phyloP scores from a whole-genome alignment of 164 flowering plant genomes.

The Santalum album region DNA sequence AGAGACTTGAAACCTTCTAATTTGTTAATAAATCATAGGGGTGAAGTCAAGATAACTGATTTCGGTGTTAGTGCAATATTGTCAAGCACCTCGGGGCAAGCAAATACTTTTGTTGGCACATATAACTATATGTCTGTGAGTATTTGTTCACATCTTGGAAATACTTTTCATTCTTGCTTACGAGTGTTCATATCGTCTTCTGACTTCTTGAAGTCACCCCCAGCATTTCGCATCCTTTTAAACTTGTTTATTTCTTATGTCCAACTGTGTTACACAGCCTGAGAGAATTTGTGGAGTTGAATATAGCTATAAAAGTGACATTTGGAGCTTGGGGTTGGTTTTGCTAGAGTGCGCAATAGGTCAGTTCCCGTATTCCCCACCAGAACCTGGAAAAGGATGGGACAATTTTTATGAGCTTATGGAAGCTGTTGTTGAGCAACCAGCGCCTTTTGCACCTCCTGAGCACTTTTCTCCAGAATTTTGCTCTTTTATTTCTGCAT shows the following conservation, averaged over 20 bases:
- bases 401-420: conserved; percentile 63
- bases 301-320: conserved; percentile 75
- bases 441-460: conserved; percentile 65
- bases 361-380: conserved; percentile 67
- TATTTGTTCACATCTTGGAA: too few relatives aligned
- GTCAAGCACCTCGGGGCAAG: conserved; percentile 65
- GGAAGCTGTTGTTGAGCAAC: conserved; percentile 72
- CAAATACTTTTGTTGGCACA: conserved; percentile 86
- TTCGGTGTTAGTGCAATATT: conserved; percentile 92
- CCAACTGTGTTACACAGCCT: conserved; percentile 42
- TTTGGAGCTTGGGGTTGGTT: conserved; percentile 98
- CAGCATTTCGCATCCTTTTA: neutral
- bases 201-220: neutral
- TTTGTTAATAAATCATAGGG: conserved; percentile 80
- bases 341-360: conserved; percentile 93
- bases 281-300: conserved; percentile 72
- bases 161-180: too few relatives aligned
- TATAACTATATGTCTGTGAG: conserved; percentile 97
- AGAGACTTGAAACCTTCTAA: conserved; percentile 94
- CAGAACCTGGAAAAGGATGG: conserved; percentile 60
- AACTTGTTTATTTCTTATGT: conserved; percentile 2
- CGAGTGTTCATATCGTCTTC: too few relatives aligned
- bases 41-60: conserved; percentile 93
- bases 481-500: conserved; percentile 84
- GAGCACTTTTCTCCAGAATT: conserved; percentile 74